These are phyloP conservation scores for Trichoderma koningiopsis DNA, from an alignment of 2,329 filamentous ascomycete species.

Conservation along the genomic window DNA sequence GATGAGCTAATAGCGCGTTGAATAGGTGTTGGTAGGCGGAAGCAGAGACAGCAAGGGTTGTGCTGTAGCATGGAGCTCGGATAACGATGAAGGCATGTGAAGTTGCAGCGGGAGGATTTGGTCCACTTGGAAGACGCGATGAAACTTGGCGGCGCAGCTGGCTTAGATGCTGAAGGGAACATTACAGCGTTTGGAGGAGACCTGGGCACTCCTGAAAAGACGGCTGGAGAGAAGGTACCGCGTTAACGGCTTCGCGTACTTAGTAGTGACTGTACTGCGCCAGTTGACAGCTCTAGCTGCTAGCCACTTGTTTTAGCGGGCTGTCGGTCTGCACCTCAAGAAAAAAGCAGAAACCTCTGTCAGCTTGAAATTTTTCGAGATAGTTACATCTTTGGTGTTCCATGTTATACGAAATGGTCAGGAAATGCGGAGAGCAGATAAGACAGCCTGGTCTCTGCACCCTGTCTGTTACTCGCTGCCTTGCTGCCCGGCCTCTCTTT, in stretches of 20 bases:
- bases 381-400: not conserved
- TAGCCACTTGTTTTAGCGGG: not conserved
- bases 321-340: not conserved
- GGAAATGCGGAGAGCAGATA: not conserved
- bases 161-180: not conserved
- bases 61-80: not conserved
- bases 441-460: not conserved
- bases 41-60: not conserved
- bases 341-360: not conserved
- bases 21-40: not conserved
- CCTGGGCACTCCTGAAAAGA: not conserved
- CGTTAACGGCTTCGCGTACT: not conserved
- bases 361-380: no score
- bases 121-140: not conserved
- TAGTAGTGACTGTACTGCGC: no score
- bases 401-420: no score
- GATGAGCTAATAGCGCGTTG: constrained; percentile 17
- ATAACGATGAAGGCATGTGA: not conserved
- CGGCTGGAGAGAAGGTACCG: not conserved
- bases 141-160: not conserved
- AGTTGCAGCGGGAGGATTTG: not conserved
- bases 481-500: not conserved
- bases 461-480: not conserved
- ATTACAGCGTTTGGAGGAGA: not conserved
- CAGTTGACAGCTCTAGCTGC: not conserved